Conservation (phyloP, 1,284 basidiomycete species). For the Ceratobasidium sp. region DNA sequence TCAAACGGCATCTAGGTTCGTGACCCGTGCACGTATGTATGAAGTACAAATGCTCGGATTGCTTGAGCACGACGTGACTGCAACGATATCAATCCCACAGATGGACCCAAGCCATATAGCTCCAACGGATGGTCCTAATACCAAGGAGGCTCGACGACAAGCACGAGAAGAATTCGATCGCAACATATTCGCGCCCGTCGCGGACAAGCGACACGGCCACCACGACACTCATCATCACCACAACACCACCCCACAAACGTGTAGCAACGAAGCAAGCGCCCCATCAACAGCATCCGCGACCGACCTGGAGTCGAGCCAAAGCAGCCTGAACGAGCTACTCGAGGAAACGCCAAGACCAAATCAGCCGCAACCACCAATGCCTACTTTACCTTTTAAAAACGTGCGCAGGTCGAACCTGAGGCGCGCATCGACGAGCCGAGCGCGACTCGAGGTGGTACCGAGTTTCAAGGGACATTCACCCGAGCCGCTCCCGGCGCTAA, state of each 20-base stretch:
- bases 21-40: constrained; percentile 91
- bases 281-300: constrained; percentile 46
- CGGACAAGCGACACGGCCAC: constrained; percentile 40
- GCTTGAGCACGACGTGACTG: constrained; percentile 84
- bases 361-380: constrained; percentile 25
- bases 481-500: constrained; percentile 30
- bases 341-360: constrained; percentile 26
- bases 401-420: constrained; percentile 23
- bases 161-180: constrained; percentile 69
- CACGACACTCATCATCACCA: constrained; percentile 25
- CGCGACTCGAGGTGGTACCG: constrained; percentile 23
- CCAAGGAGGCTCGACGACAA: constrained; percentile 38
- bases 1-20: constrained; percentile 62
- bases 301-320: constrained; percentile 44
- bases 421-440: constrained; percentile 36
- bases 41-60: constrained; percentile 93
- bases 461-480: constrained; percentile 38
- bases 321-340: constrained; percentile 34
- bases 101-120: constrained; percentile 46
- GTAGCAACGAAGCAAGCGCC: constrained; percentile 25
- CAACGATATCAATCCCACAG: constrained; percentile 82
- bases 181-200: constrained; percentile 64
- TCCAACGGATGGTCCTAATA: constrained; percentile 13
- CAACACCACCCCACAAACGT: not conserved
- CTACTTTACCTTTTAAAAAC: constrained; percentile 36